These are phyloP conservation scores for Limtongia smithiae DNA, from an alignment of 805 yeast species.

Conservation along the genomic window DNA sequence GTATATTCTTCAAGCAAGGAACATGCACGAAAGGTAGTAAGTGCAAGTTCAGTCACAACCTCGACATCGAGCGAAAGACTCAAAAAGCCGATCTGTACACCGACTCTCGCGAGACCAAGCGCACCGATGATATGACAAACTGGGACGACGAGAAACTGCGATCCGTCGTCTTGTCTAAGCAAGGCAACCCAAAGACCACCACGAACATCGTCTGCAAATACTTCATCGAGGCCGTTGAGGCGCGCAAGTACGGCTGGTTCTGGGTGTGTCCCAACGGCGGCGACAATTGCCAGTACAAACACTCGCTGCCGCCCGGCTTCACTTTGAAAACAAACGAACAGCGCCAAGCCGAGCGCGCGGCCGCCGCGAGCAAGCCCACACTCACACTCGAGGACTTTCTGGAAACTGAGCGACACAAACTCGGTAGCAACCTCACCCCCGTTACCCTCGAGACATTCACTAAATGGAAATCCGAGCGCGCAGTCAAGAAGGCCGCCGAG, in stretches of 20 bases:
- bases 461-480: slow-evolving; percentile 76
- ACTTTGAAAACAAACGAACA: slow-evolving; percentile 96
- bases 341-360: slow-evolving; percentile 80
- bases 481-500: slow-evolving; percentile 48
- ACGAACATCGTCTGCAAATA: slow-evolving; percentile 92
- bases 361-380: slow-evolving; percentile 78
- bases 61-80: slow-evolving; percentile 78
- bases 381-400: slow-evolving; percentile 93
- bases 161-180: slow-evolving; percentile 81
- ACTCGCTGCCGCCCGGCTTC: slow-evolving; percentile 94
- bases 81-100: slow-evolving; percentile 89
- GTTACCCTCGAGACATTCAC: slow-evolving; percentile 76
- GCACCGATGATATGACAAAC: slow-evolving; percentile 80
- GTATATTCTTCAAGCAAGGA: slow-evolving; percentile 85
- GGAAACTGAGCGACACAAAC: slow-evolving; percentile 83
- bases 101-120: slow-evolving; percentile 62
- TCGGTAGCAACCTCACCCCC: slow-evolving; percentile 75
- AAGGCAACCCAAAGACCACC: slow-evolving; percentile 89
- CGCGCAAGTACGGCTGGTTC: slow-evolving; percentile 98
- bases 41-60: slow-evolving; percentile 92
- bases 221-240: slow-evolving; percentile 95
- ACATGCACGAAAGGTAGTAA: slow-evolving; percentile 61
- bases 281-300: slow-evolving; percentile 87
- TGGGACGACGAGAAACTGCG: slow-evolving; percentile 98
- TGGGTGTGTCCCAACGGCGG: slow-evolving; percentile 98